A percentile compares a stretch with the other conserved stretches of the same genome.
These are phyloP conservation scores for Talaromyces funiculosus DNA, from an alignment of 2,329 filamentous ascomycete species.

Conservation along the genomic window DNA sequence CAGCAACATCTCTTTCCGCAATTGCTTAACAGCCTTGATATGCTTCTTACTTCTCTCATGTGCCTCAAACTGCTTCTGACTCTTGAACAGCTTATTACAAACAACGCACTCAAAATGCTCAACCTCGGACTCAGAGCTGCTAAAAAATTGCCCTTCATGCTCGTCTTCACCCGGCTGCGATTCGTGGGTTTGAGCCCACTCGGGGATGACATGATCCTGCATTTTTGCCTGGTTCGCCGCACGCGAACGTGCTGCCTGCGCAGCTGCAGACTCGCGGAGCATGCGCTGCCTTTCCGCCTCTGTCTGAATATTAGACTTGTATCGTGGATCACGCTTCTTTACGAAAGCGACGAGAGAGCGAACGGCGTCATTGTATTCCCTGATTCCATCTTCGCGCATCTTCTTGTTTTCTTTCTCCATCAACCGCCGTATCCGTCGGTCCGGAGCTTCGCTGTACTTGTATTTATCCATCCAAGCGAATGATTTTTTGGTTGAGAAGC, in stretches of 20 bases:
- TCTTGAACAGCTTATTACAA: conserved; percentile 69
- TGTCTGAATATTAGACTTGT: conserved; percentile 67
- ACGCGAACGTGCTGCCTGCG: conserved; percentile 76
- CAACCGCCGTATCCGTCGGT: conserved; percentile 70
- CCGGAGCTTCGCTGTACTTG: conserved; percentile 75
- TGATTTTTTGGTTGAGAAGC: conserved; percentile 76
- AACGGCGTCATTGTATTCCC: conserved; percentile 90
- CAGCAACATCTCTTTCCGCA: conserved; percentile 75
- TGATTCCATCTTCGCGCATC: conserved; percentile 70
- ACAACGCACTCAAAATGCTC: conserved; percentile 59
- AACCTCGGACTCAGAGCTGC: conserved; percentile 43
- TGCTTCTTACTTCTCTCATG: conserved; percentile 98
- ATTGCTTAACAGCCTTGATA: conserved; percentile 71
- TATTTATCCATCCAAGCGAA: conserved; percentile 90
- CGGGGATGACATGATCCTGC: conserved; percentile 58
- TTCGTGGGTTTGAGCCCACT: conserved; percentile 56
- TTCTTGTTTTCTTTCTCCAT: conserved; percentile 97
- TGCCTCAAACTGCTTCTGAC: conserved; percentile 81
- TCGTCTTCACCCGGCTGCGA: conserved; percentile 36
- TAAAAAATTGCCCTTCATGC: conserved; percentile 41
- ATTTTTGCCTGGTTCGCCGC: conserved; percentile 74
- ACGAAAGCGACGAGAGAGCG: conserved; percentile 80
- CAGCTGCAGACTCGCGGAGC: conserved; percentile 70
- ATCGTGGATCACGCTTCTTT: conserved; percentile 84
- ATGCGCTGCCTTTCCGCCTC: conserved; percentile 75